phyloP scores from a whole-genome alignment of 2,329 filamentous ascomycete genomes.

The Plectosphaerella plurivora region DNA sequence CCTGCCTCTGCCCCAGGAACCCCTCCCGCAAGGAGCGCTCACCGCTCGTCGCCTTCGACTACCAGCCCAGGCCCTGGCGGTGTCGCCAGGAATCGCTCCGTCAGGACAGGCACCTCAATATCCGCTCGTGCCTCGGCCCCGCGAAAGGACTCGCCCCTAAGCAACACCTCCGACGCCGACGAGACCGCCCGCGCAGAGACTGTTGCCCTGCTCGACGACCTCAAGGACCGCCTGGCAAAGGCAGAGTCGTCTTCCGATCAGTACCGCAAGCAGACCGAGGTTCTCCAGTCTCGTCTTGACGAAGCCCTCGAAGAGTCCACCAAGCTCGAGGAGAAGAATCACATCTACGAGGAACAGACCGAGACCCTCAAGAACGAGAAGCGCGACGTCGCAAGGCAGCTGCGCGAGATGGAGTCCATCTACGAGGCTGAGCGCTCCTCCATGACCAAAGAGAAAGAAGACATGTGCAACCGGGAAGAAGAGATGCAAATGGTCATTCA shows the following conservation, averaged over 20 bases:
- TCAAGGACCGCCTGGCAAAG: constrained; percentile 77
- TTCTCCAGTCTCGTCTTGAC: constrained; percentile 80
- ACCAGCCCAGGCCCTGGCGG: constrained; percentile 35
- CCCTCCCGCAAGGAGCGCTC: constrained; percentile 22
- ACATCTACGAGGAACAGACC: constrained; percentile 80
- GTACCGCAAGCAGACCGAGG: constrained; percentile 77
- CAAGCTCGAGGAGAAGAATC: constrained; percentile 80
- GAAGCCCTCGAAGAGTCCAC: constrained; percentile 79
- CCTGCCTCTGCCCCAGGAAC: constrained; percentile 22
- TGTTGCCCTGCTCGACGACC: constrained; percentile 73
- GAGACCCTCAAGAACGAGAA: constrained; percentile 81
- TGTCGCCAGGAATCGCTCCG: constrained; percentile 57
- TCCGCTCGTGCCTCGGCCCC: constrained; percentile 69
- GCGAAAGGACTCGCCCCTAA: constrained; percentile 47
- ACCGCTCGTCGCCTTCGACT: constrained; percentile 38
- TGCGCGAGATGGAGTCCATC: constrained; percentile 86
- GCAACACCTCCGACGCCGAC: constrained; percentile 48
- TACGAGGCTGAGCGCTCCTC: constrained; percentile 87
- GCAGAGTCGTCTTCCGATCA: constrained; percentile 75
- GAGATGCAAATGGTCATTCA: constrained; percentile 89
- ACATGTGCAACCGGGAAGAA: constrained; percentile 77
- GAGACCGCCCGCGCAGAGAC: constrained; percentile 77
- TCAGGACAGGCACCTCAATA: constrained; percentile 60
- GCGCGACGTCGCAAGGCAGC: constrained; percentile 75
- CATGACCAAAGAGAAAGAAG: constrained; percentile 88